Evolutionary conservation across 331 rosid genomes (phyloP).

Genomic region (Erythrophleum ivorense): DNA sequence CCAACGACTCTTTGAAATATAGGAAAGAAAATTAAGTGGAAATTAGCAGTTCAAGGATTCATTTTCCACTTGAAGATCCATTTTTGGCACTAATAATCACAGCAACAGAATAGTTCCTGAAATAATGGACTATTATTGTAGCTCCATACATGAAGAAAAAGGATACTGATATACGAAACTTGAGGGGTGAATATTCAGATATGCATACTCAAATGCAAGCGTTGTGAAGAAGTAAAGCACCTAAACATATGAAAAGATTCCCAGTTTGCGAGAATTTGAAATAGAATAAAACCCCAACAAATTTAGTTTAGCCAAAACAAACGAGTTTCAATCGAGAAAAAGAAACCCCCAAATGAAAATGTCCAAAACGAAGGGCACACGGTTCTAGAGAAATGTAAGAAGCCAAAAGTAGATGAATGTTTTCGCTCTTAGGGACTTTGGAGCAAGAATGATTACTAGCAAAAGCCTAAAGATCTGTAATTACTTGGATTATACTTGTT

Average conservation of each 20-base stretch:
- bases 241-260: slow-evolving; percentile 33
- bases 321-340: slow-evolving; percentile 7
- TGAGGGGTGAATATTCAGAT: slow-evolving; percentile 14
- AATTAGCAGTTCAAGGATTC: not conserved
- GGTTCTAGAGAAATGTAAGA: slow-evolving; percentile 16
- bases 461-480: not conserved
- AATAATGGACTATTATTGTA: not conserved
- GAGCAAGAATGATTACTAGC: slow-evolving; percentile 31
- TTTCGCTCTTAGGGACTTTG: slow-evolving; percentile 7
- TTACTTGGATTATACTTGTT: not conserved
- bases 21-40: not conserved
- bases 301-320: slow-evolving; percentile 16
- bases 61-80: not conserved
- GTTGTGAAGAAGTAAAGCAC: slow-evolving; percentile 38
- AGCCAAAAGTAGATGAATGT: not conserved
- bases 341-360: slow-evolving; percentile 31
- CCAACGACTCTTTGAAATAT: slow-evolving; percentile 9
- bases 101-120: not conserved
- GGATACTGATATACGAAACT: slow-evolving; percentile 7
- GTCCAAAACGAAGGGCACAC: slow-evolving; percentile 22
- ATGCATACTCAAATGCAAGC: slow-evolving; percentile 29
- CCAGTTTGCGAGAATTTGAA: slow-evolving; percentile 32
- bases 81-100: not conserved
- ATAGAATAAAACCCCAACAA: not conserved
- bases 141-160: slow-evolving; percentile 28